These are phyloP conservation scores for Pleurotus sapidus DNA, from an alignment of 768 basidiomycete genomes.

Conservation along the genomic window DNA sequence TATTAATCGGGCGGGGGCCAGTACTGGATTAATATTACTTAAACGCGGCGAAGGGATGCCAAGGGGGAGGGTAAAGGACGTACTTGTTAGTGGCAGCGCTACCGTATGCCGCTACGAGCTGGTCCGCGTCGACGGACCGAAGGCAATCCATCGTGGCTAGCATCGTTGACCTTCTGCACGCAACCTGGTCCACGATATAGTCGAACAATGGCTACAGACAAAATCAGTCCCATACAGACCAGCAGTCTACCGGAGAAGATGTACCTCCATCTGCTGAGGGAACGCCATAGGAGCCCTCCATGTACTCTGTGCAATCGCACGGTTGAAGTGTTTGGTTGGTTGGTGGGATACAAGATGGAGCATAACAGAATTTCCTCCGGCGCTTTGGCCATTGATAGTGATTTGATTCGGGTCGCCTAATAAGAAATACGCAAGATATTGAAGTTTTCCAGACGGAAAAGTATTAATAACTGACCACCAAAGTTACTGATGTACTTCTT, in stretches of 20 bases:
- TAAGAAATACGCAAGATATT: no score
- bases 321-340: conserved; percentile 40
- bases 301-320: conserved; percentile 62
- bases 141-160: conserved; percentile 41
- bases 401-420: conserved; percentile 41
- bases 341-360: conserved; percentile 50
- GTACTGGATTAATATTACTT: conserved; percentile 19
- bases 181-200: conserved; percentile 46
- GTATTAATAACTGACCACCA: conserved; percentile 33
- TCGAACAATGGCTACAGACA: conserved; percentile 47
- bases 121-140: conserved; percentile 45
- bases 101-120: conserved; percentile 53
- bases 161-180: conserved; percentile 38
- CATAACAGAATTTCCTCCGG: conserved; percentile 28
- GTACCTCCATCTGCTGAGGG: conserved; percentile 50
- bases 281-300: conserved; percentile 48
- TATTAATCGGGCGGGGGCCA: conserved; percentile 31
- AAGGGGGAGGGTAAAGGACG: conserved; percentile 40
- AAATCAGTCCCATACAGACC: background rate
- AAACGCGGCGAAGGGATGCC: background rate
- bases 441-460: background rate
- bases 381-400: conserved; percentile 27
- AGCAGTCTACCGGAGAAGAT: conserved; percentile 6
- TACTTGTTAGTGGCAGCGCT: conserved; percentile 20
- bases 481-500: conserved; percentile 52